Conservation (phyloP, 345 rosid species). For the Bretschneidera sinensis region DNA sequence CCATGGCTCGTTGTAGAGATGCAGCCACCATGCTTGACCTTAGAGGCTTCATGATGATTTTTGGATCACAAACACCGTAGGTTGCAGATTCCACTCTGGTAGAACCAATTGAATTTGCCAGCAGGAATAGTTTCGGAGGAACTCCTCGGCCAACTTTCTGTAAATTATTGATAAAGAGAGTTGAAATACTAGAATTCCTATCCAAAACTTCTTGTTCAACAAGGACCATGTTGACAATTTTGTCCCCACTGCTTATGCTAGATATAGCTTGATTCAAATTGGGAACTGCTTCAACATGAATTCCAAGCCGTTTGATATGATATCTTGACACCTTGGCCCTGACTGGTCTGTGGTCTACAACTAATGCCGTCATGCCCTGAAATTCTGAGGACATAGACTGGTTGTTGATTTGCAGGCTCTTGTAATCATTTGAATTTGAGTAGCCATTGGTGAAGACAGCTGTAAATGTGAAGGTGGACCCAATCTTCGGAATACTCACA, state of each 20-base stretch:
- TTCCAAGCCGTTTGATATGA: constrained; percentile 76
- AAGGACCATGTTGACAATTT: constrained; percentile 47
- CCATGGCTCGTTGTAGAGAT: constrained; percentile 70
- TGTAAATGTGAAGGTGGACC: constrained; percentile 91
- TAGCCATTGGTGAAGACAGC: constrained; percentile 59
- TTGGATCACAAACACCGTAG: constrained; percentile 29
- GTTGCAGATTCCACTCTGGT: constrained; percentile 21
- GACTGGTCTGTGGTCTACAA: constrained; percentile 70
- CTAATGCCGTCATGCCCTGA: constrained; percentile 61
- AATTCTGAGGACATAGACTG: constrained; percentile 50
- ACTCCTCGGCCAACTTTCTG: constrained; percentile 24
- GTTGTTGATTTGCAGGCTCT: constrained; percentile 39
- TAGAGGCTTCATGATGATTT: constrained; percentile 71
- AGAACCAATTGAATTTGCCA: constrained; percentile 51
- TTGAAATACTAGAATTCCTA: constrained; percentile 36
- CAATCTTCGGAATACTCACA: constrained; percentile 65
- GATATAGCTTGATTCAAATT: constrained; percentile 44
- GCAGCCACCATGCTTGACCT: constrained; percentile 85
- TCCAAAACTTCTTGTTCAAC: constrained; percentile 89
- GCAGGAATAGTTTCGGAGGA: constrained; percentile 49
- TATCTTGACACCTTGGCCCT: constrained; percentile 75
- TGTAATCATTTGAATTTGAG: constrained; percentile 36
- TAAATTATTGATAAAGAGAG: constrained; percentile 36
- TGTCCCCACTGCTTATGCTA: constrained; percentile 27
- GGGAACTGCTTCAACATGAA: constrained; percentile 55